Percentiles rank a stretch among this genome's conserved stretches.
Conservation (phyloP, 164 flowering plant genomes). For the Dillenia suffruticosa region DNA sequence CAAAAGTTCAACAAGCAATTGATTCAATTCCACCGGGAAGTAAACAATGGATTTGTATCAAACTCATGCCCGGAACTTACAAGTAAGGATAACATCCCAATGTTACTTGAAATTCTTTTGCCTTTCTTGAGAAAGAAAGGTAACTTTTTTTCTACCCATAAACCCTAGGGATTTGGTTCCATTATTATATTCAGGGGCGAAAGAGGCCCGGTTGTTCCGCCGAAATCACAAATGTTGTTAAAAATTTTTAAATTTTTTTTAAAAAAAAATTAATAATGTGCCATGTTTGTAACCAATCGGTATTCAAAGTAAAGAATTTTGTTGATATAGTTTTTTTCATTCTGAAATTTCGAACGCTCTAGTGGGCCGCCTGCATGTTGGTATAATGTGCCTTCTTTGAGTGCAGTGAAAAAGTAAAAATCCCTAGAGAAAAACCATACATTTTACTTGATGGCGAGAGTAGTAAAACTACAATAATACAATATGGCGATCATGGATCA, state of each 20-base stretch:
- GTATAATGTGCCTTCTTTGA: neutral
- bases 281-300: too few relatives aligned
- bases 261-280: neutral
- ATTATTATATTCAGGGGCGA: too few relatives aligned
- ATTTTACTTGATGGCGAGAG: conserved; percentile 8
- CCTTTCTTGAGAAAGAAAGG: neutral
- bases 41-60: conserved; percentile 18
- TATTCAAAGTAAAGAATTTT: neutral
- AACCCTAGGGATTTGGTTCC: neutral
- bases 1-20: conserved; percentile 25
- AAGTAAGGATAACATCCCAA: conserved; percentile 9
- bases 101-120: neutral
- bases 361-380: too few relatives aligned
- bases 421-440: conserved; percentile 5
- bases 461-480: neutral
- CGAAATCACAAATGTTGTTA: too few relatives aligned
- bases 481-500: neutral
- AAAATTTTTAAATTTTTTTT: neutral
- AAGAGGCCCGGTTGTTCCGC: too few relatives aligned
- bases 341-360: neutral
- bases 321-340: neutral
- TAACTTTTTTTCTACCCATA: neutral
- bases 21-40: conserved; percentile 21
- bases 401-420: conserved; percentile 8
- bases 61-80: conserved; percentile 15